Conservation (phyloP, 345 rosid genomes). For the Heritiera littoralis region DNA sequence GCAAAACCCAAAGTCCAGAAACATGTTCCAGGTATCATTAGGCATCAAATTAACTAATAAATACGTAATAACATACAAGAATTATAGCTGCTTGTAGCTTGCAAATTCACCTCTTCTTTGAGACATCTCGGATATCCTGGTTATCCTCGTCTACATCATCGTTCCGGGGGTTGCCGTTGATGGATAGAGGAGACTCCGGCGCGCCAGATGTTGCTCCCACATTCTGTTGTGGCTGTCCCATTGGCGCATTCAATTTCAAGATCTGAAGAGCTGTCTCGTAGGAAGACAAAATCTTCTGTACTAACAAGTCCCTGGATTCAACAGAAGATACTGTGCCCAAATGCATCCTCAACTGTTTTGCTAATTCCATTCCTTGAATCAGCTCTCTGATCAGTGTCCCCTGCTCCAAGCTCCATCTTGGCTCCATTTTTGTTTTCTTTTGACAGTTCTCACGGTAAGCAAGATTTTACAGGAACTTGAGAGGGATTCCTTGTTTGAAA, state of each 20-base stretch:
- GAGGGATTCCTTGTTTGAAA: background rate
- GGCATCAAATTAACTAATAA: conserved; percentile 7
- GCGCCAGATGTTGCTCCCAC: conserved; percentile 26
- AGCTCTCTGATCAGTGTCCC: conserved; percentile 57
- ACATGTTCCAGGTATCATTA: conserved; percentile 8
- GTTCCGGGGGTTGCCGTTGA: conserved; percentile 67
- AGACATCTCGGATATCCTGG: conserved; percentile 42
- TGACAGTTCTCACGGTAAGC: background rate
- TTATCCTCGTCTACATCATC: conserved; percentile 52
- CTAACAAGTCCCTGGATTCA: conserved; percentile 42
- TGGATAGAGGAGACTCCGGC: conserved; percentile 67
- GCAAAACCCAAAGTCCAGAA: conserved; percentile 28
- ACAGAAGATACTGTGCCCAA: conserved; percentile 39
- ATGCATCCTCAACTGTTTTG: conserved; percentile 56
- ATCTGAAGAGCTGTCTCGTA: conserved; percentile 65
- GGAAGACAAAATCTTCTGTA: conserved; percentile 59
- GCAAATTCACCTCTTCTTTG: conserved; percentile 69
- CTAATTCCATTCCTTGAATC: conserved; percentile 50
- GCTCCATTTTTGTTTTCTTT: conserved; percentile 28
- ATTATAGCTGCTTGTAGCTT: background rate
- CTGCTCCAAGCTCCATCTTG: conserved; percentile 44
- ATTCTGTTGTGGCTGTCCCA: conserved; percentile 32
- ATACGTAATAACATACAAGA: background rate
- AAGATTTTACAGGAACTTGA: background rate
- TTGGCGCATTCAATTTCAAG: conserved; percentile 43